A percentile compares a stretch with the other conserved stretches of the same genome.
phyloP scores from a whole-genome alignment of 805 yeast genomes.

The Pichia heedii region DNA sequence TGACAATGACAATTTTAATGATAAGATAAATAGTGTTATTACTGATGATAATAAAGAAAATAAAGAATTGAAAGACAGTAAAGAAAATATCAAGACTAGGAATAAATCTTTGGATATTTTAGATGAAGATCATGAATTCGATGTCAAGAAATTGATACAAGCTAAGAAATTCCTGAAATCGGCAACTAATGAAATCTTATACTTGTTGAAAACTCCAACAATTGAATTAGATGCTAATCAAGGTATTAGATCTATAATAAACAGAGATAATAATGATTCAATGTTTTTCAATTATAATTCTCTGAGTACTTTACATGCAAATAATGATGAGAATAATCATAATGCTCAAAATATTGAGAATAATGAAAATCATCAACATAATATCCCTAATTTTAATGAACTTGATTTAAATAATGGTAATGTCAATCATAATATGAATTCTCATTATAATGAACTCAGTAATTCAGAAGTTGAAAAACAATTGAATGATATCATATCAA shows the following conservation, averaged over 20 bases:
- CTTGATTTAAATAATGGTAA: neutral
- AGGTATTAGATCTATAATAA: neutral
- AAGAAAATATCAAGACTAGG: neutral
- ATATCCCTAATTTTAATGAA: neutral
- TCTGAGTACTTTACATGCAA: neutral
- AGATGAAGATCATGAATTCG: conserved; percentile 18
- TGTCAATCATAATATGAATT: neutral
- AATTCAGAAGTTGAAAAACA: neutral
- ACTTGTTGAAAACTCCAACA: conserved; percentile 27
- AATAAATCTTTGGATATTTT: too few species aligned
- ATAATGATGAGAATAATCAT: neutral
- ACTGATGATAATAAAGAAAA: neutral
- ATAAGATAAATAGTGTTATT: too few species aligned
- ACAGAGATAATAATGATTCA: conserved; percentile 2
- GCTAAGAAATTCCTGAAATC: conserved; percentile 28
- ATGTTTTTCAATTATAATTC: conserved; percentile 5
- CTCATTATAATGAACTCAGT: neutral
- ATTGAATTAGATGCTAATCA: conserved; percentile 18
- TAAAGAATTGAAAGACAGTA: neutral
- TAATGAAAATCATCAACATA: neutral
- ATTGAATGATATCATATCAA: conserved; percentile 2
- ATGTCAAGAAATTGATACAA: conserved; percentile 21
- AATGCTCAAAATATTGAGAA: neutral
- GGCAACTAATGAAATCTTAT: conserved; percentile 30
- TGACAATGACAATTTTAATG: too few species aligned